Evolutionary conservation across 208 protist genomes (phyloP).

Genomic region (Wallacemonas sp.): DNA sequence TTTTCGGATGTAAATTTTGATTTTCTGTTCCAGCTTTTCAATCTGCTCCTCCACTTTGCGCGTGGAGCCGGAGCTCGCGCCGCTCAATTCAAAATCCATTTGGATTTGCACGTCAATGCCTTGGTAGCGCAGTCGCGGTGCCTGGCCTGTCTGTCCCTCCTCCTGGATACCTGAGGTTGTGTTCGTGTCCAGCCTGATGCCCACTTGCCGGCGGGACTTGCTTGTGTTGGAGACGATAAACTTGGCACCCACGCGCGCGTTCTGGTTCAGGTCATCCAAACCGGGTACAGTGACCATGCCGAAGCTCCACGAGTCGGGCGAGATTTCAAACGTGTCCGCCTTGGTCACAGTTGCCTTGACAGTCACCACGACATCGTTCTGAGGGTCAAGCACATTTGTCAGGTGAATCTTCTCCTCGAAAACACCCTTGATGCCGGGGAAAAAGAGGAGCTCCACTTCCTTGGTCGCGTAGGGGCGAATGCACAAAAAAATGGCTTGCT

Average conservation of each 20-base stretch:
- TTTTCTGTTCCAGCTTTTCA: constrained; percentile 88
- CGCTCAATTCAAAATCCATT: constrained; percentile 71
- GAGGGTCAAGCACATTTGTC: constrained; percentile 70
- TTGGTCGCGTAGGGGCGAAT: constrained; percentile 81
- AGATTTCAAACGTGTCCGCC: constrained; percentile 88
- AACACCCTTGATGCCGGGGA: constrained; percentile 80
- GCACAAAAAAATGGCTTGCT: constrained; percentile 57
- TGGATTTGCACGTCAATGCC: constrained; percentile 75
- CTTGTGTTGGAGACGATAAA: constrained; percentile 83
- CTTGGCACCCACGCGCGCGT: constrained; percentile 53
- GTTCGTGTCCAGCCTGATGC: constrained; percentile 51
- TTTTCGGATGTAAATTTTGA: constrained; percentile 87
- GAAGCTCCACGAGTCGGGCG: constrained; percentile 82
- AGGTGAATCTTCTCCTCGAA: constrained; percentile 81
- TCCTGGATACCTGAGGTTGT: constrained; percentile 17
- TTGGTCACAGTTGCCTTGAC: constrained; percentile 85
- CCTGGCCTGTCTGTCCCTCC: neutral
- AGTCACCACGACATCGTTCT: constrained; percentile 65
- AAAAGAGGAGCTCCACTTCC: constrained; percentile 79
- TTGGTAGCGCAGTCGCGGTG: constrained; percentile 54
- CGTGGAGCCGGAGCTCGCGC: constrained; percentile 55
- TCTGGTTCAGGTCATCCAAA: constrained; percentile 20
- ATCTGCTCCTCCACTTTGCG: constrained; percentile 88
- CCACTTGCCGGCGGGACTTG: constrained; percentile 54
- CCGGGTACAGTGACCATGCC: constrained; percentile 56